Evolutionary conservation across 257 asterid genomes (phyloP).

Genomic region (Capsicum chinense): DNA sequence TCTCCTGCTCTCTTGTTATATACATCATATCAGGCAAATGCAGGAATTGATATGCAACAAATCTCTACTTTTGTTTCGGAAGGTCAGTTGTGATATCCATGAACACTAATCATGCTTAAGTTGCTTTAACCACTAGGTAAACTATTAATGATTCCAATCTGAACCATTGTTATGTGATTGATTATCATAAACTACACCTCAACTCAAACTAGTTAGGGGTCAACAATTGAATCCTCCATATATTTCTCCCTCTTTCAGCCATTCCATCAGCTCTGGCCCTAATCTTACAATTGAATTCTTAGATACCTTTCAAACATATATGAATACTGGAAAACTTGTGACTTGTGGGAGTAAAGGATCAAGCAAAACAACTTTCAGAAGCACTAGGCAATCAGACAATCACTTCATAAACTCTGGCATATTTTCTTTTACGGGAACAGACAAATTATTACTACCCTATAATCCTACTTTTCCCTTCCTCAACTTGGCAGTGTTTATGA

Average conservation of each 20-base stretch:
- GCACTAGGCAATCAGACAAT: background rate
- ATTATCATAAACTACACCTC: no score
- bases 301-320: no score
- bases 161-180: slow-evolving; percentile 18
- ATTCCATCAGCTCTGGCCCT: no score
- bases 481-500: background rate
- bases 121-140: background rate
- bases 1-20: background rate
- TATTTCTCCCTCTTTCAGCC: no score
- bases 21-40: background rate
- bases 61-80: background rate
- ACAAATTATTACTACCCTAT: background rate
- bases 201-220: no score
- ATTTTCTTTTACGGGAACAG: background rate
- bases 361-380: background rate
- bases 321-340: no score
- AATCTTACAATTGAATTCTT: no score
- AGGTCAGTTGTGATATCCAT: background rate
- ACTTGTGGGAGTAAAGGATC: background rate
- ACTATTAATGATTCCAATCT: background rate
- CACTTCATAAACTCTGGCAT: background rate
- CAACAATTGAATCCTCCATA: no score
- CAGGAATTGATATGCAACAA: background rate
- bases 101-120: background rate
- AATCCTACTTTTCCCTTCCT: background rate